Evolutionary conservation across 345 rosid genomes (phyloP), one percentile per base, ranked within the genome.

Genomic region (Eucalyptus fibrosa): DNA sequence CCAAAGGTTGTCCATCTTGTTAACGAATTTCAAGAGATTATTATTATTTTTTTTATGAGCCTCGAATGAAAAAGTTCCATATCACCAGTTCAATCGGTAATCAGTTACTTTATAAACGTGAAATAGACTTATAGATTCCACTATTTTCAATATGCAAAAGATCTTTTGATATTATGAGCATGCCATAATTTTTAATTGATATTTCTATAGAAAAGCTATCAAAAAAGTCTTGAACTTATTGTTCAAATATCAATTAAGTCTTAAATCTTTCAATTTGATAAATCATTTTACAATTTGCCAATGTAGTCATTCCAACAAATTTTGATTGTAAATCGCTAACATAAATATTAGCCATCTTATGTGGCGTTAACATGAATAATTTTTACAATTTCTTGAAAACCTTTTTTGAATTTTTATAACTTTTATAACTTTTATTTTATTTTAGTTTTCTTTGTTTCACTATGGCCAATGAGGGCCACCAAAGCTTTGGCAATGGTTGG

Each of bases 271-370:
- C 28, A 56, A 56, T 56, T 56, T 56, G 30, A 56, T 56, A 56
- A 56, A 56, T 11, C 30, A 23, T 24, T 24, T 56, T 4, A 56
- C 62, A 56, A 56, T 10, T 56, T 56, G 7, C 62, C 62, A 56
- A 56, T 56, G 2, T 56, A 56, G 30, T 56, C 62, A 56, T 10
- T 56, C 6, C 13, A 23, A 24, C 30, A 0, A 56, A 56, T 56
- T 56, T 56, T 56, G 0, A 56, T 56, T 23, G 3, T 24, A 4
- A 56, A 56, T 56, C 1, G 2, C 30, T 5, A 0, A 56, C 13
- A 56, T 56, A 56, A 56, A 56, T 24, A 56, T 24, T 24, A 2
- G 59, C 13, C 30, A 56, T 23, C 30, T 24, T 56, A 56, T 24
- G 2, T 1, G 1, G 2, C 6, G 12, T 24, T 56, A 56, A 23